Evolutionary conservation across 768 basidiomycete species (phyloP).

Genomic region (Megacollybia marginata): DNA sequence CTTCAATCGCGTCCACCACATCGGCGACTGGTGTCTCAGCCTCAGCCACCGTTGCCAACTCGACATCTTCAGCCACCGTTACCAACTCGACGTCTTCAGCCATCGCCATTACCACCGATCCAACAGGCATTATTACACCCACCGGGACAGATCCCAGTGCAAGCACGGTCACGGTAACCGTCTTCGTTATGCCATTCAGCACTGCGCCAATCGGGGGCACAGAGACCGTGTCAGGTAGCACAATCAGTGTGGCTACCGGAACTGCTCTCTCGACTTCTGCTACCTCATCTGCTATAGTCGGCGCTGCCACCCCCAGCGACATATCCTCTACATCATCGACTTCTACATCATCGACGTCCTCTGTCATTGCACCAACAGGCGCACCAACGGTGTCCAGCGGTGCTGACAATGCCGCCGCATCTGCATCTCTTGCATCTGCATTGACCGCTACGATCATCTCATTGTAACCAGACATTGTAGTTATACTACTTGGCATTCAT

Average conservation of each 20-base stretch:
- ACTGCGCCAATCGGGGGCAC: background rate
- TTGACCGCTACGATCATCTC: too few relatives aligned
- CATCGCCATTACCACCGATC: background rate
- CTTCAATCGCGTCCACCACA: background rate
- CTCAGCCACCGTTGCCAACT: too few relatives aligned
- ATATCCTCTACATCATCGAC: background rate
- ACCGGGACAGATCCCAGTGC: background rate
- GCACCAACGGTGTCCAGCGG: too few relatives aligned
- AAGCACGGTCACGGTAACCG: background rate
- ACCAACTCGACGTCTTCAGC: background rate
- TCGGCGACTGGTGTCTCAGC: background rate
- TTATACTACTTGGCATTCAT: too few relatives aligned
- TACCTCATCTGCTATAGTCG: background rate
- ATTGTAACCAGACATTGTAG: too few relatives aligned
- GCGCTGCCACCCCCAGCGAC: background rate
- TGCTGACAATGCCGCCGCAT: too few relatives aligned
- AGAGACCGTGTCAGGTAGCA: background rate
- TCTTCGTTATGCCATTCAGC: background rate
- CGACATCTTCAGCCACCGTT: background rate
- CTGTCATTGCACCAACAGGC: background rate
- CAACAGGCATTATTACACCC: background rate
- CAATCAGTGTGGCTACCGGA: background rate
- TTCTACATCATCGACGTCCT: too few relatives aligned
- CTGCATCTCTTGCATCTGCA: too few relatives aligned
- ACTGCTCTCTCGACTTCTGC: background rate